Conservation (phyloP, 2,329 filamentous ascomycete species). For the Trichophyton rubrum region DNA sequence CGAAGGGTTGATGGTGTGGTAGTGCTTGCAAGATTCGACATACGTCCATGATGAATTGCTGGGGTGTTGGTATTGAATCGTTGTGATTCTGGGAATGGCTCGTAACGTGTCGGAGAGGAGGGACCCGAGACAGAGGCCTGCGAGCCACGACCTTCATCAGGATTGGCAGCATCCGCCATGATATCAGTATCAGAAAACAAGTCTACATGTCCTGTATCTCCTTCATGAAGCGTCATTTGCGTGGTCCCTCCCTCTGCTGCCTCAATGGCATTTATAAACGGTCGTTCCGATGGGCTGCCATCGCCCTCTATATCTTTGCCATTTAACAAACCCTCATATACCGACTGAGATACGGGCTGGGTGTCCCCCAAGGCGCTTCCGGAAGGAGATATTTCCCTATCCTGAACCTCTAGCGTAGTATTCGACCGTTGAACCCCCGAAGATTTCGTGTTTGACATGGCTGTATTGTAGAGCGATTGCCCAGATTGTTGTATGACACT, state of each 20-base stretch:
- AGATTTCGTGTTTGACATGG: background rate
- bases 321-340: constrained; percentile 32
- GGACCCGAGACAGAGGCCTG: constrained; percentile 24
- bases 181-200: constrained; percentile 28
- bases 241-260: constrained; percentile 23
- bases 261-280: background rate
- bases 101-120: constrained; percentile 28
- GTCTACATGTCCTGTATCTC: constrained; percentile 34
- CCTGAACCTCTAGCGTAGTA: constrained; percentile 15
- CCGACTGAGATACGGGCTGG: constrained; percentile 34
- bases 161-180: background rate
- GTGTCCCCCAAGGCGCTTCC: constrained; percentile 30
- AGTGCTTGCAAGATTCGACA: background rate
- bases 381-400: constrained; percentile 24
- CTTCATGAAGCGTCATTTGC: constrained; percentile 28
- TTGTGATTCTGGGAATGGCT: constrained; percentile 37
- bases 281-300: background rate
- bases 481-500: background rate
- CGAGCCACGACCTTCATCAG: constrained; percentile 48
- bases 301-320: constrained; percentile 20
- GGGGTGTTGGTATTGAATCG: constrained; percentile 34
- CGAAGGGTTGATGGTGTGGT: constrained; percentile 30
- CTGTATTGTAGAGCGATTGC: background rate
- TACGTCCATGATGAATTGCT: constrained; percentile 25
- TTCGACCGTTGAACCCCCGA: constrained; percentile 14